Evolutionary conservation across 2,329 filamentous ascomycete genomes (phyloP).

Genomic region (Aspergillus melleus): DNA sequence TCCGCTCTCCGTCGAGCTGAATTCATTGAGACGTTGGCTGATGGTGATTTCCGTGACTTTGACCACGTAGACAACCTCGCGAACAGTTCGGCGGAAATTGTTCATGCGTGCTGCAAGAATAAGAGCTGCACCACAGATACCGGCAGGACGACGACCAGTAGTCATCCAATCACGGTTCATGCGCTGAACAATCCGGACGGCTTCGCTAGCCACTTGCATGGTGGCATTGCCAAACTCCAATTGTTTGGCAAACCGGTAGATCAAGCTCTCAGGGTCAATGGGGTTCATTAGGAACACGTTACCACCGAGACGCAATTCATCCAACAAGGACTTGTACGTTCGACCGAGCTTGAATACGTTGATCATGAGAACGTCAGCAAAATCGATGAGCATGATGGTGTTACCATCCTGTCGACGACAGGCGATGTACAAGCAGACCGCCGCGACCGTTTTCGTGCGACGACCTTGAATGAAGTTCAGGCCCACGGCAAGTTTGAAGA

Average conservation of each 20-base stretch:
- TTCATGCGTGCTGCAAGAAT: constrained; percentile 97
- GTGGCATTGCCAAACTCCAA: constrained; percentile 85
- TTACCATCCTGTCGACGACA: constrained; percentile 78
- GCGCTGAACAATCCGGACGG: constrained; percentile 79
- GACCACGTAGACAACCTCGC: constrained; percentile 96
- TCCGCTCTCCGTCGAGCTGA: constrained; percentile 81
- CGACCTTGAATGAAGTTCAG: constrained; percentile 84
- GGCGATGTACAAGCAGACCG: constrained; percentile 87
- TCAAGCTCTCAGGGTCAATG: constrained; percentile 84
- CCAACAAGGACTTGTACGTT: constrained; percentile 80
- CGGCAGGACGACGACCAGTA: constrained; percentile 87
- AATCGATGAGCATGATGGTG: constrained; percentile 89
- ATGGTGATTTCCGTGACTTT: constrained; percentile 95
- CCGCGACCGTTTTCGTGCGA: constrained; percentile 78
- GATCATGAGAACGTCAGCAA: constrained; percentile 79
- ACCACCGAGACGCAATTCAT: constrained; percentile 52
- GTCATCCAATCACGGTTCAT: constrained; percentile 99
- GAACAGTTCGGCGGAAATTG: constrained; percentile 89
- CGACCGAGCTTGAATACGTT: constrained; percentile 92
- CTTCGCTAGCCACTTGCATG: constrained; percentile 82
- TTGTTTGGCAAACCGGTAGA: constrained; percentile 85
- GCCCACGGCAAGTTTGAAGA: constrained; percentile 73
- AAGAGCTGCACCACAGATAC: constrained; percentile 89
- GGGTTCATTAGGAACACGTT: constrained; percentile 71
- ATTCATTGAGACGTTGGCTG: constrained; percentile 86